Conservation (phyloP, 352 stramenopile genomes). For the Phytophthora macrochlamydospora region DNA sequence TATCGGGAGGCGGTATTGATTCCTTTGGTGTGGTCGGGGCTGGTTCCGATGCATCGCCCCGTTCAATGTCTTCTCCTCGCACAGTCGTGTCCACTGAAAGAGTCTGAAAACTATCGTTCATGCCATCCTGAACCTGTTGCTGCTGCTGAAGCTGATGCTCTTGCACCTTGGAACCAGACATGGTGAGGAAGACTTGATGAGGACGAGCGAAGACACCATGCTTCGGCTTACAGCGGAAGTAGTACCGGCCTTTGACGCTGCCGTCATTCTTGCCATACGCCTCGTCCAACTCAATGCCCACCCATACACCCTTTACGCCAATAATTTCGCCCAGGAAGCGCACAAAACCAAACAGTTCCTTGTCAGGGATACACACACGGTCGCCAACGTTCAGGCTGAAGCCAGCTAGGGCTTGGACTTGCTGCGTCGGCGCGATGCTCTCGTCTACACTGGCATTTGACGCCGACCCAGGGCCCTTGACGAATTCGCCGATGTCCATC, state of each 20-base stretch:
- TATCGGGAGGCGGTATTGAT: slow-evolving; percentile 23
- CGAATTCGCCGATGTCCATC: slow-evolving; percentile 28
- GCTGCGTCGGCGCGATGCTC: slow-evolving; percentile 26
- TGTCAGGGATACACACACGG: slow-evolving; percentile 85
- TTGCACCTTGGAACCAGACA: slow-evolving; percentile 56
- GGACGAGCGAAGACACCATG: slow-evolving; percentile 81
- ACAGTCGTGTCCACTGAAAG: slow-evolving; percentile 24
- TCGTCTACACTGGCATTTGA: slow-evolving; percentile 67
- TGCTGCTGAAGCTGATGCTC: slow-evolving; percentile 56
- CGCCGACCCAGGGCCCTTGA: slow-evolving; percentile 28
- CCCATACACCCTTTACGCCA: slow-evolving; percentile 70
- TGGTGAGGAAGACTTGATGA: slow-evolving; percentile 78
- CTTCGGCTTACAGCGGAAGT: slow-evolving; percentile 81
- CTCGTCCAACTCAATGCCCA: slow-evolving; percentile 82
- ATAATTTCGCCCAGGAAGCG: slow-evolving; percentile 78
- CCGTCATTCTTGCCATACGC: slow-evolving; percentile 84
- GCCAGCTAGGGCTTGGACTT: slow-evolving; percentile 33
- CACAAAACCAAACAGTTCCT: slow-evolving; percentile 84
- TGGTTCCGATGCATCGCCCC: slow-evolving; percentile 28
- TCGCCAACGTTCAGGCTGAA: slow-evolving; percentile 69
- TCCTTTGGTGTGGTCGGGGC: slow-evolving; percentile 19
- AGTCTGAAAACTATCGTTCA: slow-evolving; percentile 18
- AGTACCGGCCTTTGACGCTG: slow-evolving; percentile 79
- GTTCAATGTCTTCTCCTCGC: slow-evolving; percentile 29
- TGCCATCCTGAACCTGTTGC: slow-evolving; percentile 32